phyloP scores from a whole-genome alignment of 495 filamentous ascomycete species.

The Cairneyella variabilis region DNA sequence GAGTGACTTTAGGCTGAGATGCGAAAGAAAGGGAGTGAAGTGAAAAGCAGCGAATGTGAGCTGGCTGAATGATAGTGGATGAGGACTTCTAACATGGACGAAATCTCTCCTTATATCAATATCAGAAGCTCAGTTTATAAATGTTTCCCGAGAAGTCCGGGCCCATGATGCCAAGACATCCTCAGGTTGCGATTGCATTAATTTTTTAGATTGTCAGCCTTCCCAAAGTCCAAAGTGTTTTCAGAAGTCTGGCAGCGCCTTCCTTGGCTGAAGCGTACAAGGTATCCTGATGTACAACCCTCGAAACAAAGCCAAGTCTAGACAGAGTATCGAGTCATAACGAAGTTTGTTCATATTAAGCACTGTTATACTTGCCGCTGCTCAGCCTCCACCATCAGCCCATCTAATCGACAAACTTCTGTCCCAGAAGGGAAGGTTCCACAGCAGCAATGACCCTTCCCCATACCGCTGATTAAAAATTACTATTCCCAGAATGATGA shows the following conservation, averaged over 20 bases:
- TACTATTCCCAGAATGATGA: neutral
- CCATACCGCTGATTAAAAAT: neutral
- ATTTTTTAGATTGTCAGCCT: neutral
- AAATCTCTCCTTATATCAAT: no score
- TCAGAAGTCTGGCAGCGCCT: neutral
- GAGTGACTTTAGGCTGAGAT: no score
- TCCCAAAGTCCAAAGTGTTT: no score
- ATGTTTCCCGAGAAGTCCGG: neutral
- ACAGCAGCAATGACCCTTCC: neutral
- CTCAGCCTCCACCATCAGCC: neutral
- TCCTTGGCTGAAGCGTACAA: neutral
- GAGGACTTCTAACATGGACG: no score
- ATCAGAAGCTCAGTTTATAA: neutral
- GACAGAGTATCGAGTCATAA: neutral
- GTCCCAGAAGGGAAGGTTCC: neutral
- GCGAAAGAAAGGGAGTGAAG: no score
- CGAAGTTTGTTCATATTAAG: neutral
- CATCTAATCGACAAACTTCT: neutral
- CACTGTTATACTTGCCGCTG: neutral
- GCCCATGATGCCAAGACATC: neutral
- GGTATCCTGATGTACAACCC: neutral
- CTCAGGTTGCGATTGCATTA: no score
- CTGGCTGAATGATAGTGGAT: no score
- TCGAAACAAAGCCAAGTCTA: no score
- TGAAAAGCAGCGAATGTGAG: no score